phyloP scores from a whole-genome alignment of 371 early-diverging fungal species.

The Zopfochytrium polystomum region DNA sequence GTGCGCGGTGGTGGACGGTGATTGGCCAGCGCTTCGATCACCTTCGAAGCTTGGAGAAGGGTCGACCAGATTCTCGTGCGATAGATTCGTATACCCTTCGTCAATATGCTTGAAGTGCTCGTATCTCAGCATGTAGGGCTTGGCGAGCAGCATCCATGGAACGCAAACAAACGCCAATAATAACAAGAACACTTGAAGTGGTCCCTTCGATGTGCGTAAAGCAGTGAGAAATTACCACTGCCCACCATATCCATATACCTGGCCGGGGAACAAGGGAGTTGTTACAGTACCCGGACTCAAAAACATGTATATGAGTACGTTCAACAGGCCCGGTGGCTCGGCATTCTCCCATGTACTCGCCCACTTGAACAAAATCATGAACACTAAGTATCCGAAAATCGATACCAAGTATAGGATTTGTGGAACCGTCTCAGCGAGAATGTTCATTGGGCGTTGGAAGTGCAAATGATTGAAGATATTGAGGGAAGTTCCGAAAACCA shows the following conservation, averaged over 20 bases:
- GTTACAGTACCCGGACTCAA: conserved; percentile 88
- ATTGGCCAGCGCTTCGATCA: conserved; percentile 23
- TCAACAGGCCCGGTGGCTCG: conserved; percentile 92
- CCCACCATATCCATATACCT: conserved; percentile 67
- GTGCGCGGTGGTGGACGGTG: conserved; percentile 11
- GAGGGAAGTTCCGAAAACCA: conserved; percentile 93
- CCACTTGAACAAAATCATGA: conserved; percentile 98
- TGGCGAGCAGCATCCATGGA: conserved; percentile 98
- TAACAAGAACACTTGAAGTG: conserved; percentile 82
- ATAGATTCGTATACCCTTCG: conserved; percentile 61
- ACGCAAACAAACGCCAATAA: conserved; percentile 85
- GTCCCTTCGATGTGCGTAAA: background rate
- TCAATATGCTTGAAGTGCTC: conserved; percentile 74
- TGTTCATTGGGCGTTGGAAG: conserved; percentile 76
- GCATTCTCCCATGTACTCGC: conserved; percentile 77
- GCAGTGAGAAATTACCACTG: background rate
- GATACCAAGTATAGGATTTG: conserved; percentile 90
- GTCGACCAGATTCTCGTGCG: conserved; percentile 20
- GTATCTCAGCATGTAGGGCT: conserved; percentile 82
- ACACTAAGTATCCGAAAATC: conserved; percentile 94
- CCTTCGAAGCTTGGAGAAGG: conserved; percentile 25
- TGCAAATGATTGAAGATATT: conserved; percentile 88
- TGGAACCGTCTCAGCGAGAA: conserved; percentile 89
- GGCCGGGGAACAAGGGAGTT: conserved; percentile 79
- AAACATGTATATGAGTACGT: conserved; percentile 99